phyloP scores from a whole-genome alignment of 2,329 filamentous ascomycete species.

The Polytolypa hystricis region DNA sequence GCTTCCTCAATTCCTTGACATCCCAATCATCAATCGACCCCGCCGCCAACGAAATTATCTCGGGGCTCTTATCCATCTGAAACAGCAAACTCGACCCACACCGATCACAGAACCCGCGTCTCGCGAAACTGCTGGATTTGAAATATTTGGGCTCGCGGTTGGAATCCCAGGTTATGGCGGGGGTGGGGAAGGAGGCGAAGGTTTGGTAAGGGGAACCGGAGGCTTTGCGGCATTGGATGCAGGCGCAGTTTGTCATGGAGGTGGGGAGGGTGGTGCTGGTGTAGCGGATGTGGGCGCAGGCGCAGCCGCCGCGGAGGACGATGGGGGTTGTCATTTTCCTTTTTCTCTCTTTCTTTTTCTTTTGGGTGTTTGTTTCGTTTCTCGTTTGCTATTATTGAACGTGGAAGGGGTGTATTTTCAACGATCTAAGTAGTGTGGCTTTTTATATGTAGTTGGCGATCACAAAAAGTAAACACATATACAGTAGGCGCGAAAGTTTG shows the following conservation, averaged over 20 bases:
- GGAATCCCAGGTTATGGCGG: constrained; percentile 26
- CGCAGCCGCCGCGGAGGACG: constrained; percentile 32
- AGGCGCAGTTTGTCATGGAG: constrained; percentile 35
- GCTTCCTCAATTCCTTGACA: constrained; percentile 17
- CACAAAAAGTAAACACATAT: too few relatives aligned
- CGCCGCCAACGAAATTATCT: constrained; percentile 25
- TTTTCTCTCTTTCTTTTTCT: too few relatives aligned
- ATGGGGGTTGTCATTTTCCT: constrained; percentile 2
- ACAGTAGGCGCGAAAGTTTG: too few relatives aligned
- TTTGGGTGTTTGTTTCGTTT: not conserved
- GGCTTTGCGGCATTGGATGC: constrained; percentile 38
- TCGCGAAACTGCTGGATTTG: constrained; percentile 30
- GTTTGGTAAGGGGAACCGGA: constrained; percentile 37
- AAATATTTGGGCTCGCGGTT: constrained; percentile 20
- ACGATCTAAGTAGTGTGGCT: too few relatives aligned
- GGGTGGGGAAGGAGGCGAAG: constrained; percentile 29
- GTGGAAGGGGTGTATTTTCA: too few relatives aligned
- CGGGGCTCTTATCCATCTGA: constrained; percentile 24
- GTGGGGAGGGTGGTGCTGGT: constrained; percentile 25
- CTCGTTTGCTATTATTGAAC: not conserved
- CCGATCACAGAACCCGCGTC: constrained; percentile 34
- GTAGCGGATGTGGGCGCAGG: constrained; percentile 35
- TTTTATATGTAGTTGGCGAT: too few relatives aligned
- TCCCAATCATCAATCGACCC: constrained; percentile 34
- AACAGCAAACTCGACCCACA: constrained; percentile 40